Base-by-base conservation (phyloP, 208 protist species). In the Leishmania tropica region DNA sequence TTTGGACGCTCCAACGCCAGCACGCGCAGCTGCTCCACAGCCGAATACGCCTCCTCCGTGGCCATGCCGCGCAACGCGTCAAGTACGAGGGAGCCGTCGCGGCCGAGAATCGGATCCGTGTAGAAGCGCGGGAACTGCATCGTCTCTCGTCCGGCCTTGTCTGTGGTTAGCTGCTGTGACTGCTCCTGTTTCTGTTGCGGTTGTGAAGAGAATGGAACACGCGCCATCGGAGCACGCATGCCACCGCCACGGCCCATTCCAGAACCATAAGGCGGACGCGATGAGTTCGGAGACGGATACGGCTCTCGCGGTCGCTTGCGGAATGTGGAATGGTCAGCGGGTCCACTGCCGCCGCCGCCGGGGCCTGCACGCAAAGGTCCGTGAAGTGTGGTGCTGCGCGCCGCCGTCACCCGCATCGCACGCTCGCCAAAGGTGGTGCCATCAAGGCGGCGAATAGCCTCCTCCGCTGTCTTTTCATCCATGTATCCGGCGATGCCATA, bases 21-120 rank as follows among this genome's bases (percentile, higher is more conserved):
- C 10, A 96, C 91, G 48, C 95, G 95, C 48, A 97, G 87, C 85
- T 97, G 95, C 87, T 97, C 93, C 51, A 96, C 93, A 37, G 95
- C 95, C 85, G 95, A 92, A 87, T 97, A 97, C 37, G 92, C 92
- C 28, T 96, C 92, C 54, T 92, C 84, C 15, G 86, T 83, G 13
- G 90, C 45, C 75, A 93, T 91, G 37, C 87, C 77, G 17, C 89
- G 83, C 60, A 96, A 83, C 17, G 84, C 80, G 67, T 90, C 84
- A n/a, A 94, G 67, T 13, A 96, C 86, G 56, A 86, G 88, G 2
- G 84, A 89, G 31, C 90, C 88, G 11, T 90, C 88, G n/a, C 90
- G 81, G 53, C 92, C 90, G 8, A 95, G 85, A 31, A 95, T 65
- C 24, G 92, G 95, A 73, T 96, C 92, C 24, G 71, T 78, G 72